Percentiles rank a stretch among this genome's conserved stretches.
These are phyloP conservation scores for Cryphonectria nitschkei DNA, from an alignment of 2,329 filamentous ascomycete species.

Conservation along the genomic window DNA sequence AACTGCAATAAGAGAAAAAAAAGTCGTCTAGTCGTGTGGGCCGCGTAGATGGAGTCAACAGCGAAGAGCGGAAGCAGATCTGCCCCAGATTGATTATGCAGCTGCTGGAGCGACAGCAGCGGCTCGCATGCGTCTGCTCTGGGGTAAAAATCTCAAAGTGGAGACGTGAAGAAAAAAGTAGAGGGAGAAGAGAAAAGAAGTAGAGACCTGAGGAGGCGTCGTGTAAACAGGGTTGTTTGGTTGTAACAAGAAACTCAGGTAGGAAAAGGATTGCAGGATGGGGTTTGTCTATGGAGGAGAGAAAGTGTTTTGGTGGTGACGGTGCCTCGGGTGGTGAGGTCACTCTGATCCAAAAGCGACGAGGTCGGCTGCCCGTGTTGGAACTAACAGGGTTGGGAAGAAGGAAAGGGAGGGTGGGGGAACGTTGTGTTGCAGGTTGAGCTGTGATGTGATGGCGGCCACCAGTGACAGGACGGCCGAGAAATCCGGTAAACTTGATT, in stretches of 20 bases:
- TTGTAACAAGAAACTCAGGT: neutral
- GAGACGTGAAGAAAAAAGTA: neutral
- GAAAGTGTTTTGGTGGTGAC: neutral
- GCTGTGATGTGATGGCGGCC: neutral
- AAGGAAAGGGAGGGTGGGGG: neutral
- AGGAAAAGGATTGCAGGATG: neutral
- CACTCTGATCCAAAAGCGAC: neutral
- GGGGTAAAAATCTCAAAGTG: neutral
- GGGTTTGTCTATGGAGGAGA: neutral
- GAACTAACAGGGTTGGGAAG: constrained; percentile 13
- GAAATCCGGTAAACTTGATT: neutral
- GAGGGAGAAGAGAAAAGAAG: neutral
- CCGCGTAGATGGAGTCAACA: constrained; percentile 22
- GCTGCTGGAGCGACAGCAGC: constrained; percentile 5
- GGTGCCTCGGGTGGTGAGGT: constrained; percentile 6
- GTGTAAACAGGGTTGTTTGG: neutral
- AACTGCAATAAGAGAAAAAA: neutral
- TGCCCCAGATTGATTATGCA: constrained; percentile 19
- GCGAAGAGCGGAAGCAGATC: constrained; percentile 11
- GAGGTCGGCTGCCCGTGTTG: constrained; percentile 1
- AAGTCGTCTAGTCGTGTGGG: constrained; percentile 16
- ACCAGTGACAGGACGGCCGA: neutral
- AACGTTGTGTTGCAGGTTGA: neutral
- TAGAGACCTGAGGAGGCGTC: neutral
- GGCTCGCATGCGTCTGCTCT: constrained; percentile 5